phyloP scores from a whole-genome alignment of 2,329 filamentous ascomycete genomes.

The Fusarium sp. region DNA sequence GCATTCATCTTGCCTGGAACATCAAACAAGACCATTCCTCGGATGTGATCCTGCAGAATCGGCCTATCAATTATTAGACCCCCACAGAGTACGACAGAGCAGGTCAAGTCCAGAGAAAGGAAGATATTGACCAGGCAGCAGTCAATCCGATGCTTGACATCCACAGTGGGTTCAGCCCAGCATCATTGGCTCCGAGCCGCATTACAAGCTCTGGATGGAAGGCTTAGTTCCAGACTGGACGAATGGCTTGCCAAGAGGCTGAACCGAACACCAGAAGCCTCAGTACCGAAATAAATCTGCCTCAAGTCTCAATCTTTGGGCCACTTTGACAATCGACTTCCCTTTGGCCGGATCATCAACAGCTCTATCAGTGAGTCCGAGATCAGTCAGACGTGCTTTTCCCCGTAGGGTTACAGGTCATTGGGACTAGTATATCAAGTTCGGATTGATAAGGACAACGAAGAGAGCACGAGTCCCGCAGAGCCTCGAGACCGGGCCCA shows the following conservation, averaged over 20 bases:
- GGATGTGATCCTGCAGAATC: background rate
- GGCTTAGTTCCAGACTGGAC: background rate
- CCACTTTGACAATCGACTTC: background rate
- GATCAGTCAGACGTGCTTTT: background rate
- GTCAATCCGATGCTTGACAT: background rate
- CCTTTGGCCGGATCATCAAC: background rate
- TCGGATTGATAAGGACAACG: background rate
- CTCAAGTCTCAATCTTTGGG: background rate
- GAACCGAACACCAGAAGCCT: background rate
- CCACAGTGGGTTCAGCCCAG: background rate
- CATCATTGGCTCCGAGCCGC: background rate
- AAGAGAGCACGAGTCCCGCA: background rate
- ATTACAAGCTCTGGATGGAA: background rate
- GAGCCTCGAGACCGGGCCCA: no score
- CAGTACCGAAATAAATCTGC: background rate
- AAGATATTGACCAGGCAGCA: background rate
- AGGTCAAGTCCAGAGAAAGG: background rate
- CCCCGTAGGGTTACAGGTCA: background rate
- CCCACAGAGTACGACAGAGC: background rate
- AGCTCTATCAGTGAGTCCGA: background rate
- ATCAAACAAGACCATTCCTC: background rate
- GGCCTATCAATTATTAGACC: background rate
- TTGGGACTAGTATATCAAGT: background rate
- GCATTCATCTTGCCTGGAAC: background rate
- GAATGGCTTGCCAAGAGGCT: background rate